Evolutionary conservation across 768 basidiomycete genomes (phyloP).

Genomic region (Suillus brevipes): DNA sequence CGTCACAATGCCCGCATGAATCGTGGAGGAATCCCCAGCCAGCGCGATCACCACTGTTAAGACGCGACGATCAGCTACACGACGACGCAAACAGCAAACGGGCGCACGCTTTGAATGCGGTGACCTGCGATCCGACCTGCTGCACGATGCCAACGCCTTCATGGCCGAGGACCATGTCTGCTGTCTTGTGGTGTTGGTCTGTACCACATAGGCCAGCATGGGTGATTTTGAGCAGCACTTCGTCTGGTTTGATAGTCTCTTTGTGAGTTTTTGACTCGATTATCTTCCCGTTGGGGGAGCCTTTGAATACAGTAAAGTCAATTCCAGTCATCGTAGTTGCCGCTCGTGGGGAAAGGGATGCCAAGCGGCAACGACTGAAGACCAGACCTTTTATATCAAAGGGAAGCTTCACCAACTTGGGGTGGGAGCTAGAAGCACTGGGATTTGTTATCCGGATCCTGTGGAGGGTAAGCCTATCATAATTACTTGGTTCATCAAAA

Average conservation of each 20-base stretch:
- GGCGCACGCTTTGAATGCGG: constrained; percentile 33
- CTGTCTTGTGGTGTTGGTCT: constrained; percentile 34
- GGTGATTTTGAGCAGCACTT: constrained; percentile 34
- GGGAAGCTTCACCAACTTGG: background rate
- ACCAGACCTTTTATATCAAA: background rate
- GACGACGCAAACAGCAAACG: constrained; percentile 4
- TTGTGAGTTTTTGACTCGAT: constrained; percentile 18
- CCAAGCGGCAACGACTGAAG: background rate
- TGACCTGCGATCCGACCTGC: constrained; percentile 31
- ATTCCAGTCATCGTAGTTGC: constrained; percentile 16
- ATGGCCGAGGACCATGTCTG: constrained; percentile 41
- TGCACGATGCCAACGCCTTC: constrained; percentile 40
- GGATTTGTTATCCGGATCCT: background rate
- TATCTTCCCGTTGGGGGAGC: constrained; percentile 21
- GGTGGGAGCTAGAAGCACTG: background rate
- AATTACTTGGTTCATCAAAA: background rate
- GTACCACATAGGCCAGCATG: constrained; percentile 41
- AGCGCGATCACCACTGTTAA: constrained; percentile 35
- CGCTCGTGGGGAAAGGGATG: background rate
- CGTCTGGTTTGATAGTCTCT: constrained; percentile 22
- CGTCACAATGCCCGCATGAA: constrained; percentile 34
- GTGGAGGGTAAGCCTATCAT: background rate
- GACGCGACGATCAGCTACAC: background rate
- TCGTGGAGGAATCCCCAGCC: constrained; percentile 38
- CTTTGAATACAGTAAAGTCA: constrained; percentile 34